phyloP scores from a whole-genome alignment of 1,284 basidiomycete genomes.

The Rhizopogon parksii region DNA sequence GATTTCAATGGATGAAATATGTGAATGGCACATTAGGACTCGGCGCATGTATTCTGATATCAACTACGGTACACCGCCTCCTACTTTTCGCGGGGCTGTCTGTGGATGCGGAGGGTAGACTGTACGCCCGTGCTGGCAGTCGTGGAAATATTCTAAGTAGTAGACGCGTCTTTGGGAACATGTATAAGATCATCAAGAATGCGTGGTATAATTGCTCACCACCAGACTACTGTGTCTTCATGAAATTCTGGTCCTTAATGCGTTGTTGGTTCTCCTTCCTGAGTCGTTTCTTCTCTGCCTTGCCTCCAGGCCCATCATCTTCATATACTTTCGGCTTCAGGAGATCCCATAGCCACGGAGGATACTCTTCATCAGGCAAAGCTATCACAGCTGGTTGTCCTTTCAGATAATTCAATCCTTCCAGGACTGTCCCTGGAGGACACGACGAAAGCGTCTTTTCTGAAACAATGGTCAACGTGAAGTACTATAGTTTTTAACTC shows the following conservation, averaged over 20 bases:
- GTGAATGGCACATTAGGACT: background rate
- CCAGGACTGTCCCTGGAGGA: conserved; percentile 62
- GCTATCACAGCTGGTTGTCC: conserved; percentile 77
- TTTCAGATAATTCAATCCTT: conserved; percentile 79
- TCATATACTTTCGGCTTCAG: conserved; percentile 50
- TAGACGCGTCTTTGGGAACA: background rate
- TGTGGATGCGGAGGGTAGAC: background rate
- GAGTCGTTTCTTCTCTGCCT: conserved; percentile 55
- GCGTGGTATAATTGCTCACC: background rate
- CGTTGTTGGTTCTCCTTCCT: conserved; percentile 54
- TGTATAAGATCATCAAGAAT: background rate
- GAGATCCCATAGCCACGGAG: conserved; percentile 84
- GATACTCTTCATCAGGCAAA: conserved; percentile 79
- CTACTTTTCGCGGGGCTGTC: background rate
- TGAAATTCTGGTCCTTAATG: conserved; percentile 71
- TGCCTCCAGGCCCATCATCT: conserved; percentile 68
- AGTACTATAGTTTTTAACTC: background rate
- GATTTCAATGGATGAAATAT: background rate
- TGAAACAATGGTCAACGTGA: conserved; percentile 5
- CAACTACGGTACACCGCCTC: background rate
- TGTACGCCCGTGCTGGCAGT: too few relatives aligned
- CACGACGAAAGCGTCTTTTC: conserved; percentile 47
- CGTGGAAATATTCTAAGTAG: background rate
- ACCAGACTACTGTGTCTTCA: conserved; percentile 58
- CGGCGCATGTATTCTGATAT: background rate